A percentile compares a stretch with the other conserved stretches of the same genome.
phyloP scores from a whole-genome alignment of 1,284 basidiomycete species.

The Rhodotorula mucilaginosa region DNA sequence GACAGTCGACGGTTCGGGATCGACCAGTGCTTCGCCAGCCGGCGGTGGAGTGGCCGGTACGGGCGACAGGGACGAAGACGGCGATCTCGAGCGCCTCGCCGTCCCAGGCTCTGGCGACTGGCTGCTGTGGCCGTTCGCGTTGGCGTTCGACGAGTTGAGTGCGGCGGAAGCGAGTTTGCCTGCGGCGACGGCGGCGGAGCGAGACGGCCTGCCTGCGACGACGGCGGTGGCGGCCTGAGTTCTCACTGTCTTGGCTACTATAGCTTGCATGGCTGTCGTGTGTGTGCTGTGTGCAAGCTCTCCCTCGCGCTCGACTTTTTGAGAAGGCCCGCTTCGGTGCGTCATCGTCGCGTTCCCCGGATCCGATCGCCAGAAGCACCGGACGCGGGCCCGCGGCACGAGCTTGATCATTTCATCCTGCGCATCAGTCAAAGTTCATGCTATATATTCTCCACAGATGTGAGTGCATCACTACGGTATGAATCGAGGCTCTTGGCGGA shows the following conservation, averaged over 20 bases:
- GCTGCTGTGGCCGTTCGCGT: not conserved
- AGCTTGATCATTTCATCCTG: too few relatives aligned
- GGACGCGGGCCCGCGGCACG: too few relatives aligned
- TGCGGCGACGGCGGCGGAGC: constrained; percentile 24
- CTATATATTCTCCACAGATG: too few relatives aligned
- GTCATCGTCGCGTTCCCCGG: too few relatives aligned
- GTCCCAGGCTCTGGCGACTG: not conserved
- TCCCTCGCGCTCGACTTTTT: too few relatives aligned
- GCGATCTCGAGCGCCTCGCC: constrained; percentile 4
- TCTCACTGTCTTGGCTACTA: not conserved
- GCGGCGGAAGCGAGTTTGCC: constrained; percentile 21
- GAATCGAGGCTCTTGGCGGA: too few relatives aligned
- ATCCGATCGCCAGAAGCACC: too few relatives aligned
- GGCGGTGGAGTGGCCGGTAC: not conserved
- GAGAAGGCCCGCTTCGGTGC: too few relatives aligned
- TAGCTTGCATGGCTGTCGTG: not conserved
- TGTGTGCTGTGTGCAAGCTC: too few relatives aligned
- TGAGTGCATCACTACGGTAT: too few relatives aligned
- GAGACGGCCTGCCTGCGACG: not conserved
- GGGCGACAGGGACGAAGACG: constrained; percentile 23
- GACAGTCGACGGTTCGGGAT: not conserved
- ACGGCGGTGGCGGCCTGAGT: not conserved
- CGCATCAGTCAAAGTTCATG: too few relatives aligned
- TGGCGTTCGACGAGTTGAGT: not conserved
- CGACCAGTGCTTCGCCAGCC: not conserved